Evolutionary conservation across 352 stramenopile species (phyloP), one percentile per base, ranked within the genome.

Genomic region (Aphanomyces euteiches): DNA sequence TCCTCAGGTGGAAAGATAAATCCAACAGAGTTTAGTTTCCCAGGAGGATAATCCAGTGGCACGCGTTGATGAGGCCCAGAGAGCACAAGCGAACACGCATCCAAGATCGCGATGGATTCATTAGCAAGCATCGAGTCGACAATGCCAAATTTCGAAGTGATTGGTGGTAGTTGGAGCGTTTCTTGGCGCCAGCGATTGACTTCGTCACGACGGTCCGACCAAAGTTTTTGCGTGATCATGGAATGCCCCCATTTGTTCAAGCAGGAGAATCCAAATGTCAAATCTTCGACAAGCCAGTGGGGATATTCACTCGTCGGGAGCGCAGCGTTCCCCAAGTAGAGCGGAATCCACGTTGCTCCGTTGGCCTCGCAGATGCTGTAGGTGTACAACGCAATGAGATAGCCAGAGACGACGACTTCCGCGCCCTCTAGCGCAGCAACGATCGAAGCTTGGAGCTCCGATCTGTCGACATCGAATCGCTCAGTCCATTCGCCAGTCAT

Each of bases 241-340:
- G 3, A 45, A 36, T 70, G 53, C 47, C 47, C 28, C 64, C 64
- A 70, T 34, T 54, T 47, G 54, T 70, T 70, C 38, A 70, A 19
- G 8, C 64, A 70, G 19, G 28, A 13, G 7, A 57, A 37, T 3
- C 37, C 28, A 21, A 63, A 19, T 6, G 47, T 8, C 15, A 70
- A 34, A 7, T 10, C n/a, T 12, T 40, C 19, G 8, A 70, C 13
- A 28, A 61, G 34, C 47, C 64, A 59, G 4, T 61, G n/a, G 3
- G 47, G 64, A 45, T 36, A 70, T 15, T 60, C 64, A 17, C 13
- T 61, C 19, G 64, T 70, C n/a, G 64, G 64, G 3, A 39, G 15
- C 17, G 19, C 7, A n/a, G 54, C 10, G 10, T 58, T 28, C 47
- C 43, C 39, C 10, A 70, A 36, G 53, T 50, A 61, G 39, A 70